Percentiles rank a stretch among this genome's conserved stretches.
Conservation (phyloP, 148 eudicot genomes). For the Camellia sinensis region DNA sequence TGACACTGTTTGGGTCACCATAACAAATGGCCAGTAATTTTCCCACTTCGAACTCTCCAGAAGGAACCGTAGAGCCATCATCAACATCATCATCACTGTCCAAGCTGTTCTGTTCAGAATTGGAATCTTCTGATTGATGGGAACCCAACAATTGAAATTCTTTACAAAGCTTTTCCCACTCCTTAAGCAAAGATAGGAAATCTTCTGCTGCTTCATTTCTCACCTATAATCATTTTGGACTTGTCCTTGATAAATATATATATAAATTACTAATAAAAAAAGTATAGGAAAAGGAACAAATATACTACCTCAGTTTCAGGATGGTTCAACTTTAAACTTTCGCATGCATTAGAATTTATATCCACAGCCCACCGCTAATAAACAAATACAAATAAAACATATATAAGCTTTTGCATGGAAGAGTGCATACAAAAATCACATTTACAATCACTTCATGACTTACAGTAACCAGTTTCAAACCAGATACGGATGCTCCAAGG, state of each 20-base stretch:
- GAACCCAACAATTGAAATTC: slow-evolving; percentile 17
- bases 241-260: not conserved
- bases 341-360: slow-evolving; percentile 31
- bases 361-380: slow-evolving; percentile 45
- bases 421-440: not conserved
- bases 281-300: not conserved
- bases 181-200: slow-evolving; percentile 28
- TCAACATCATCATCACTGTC: slow-evolving; percentile 12
- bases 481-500: slow-evolving; percentile 19
- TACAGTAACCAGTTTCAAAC: slow-evolving; percentile 28
- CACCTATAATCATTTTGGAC: slow-evolving; percentile 24
- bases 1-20: slow-evolving; percentile 27
- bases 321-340: slow-evolving; percentile 34
- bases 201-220: slow-evolving; percentile 40
- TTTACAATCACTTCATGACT: not conserved
- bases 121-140: not conserved
- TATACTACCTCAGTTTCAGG: slow-evolving; percentile 32
- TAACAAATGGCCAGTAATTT: slow-evolving; percentile 23
- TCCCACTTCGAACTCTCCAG: slow-evolving; percentile 28
- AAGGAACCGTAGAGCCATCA: not conserved
- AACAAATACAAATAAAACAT: not conserved
- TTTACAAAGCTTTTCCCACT: slow-evolving; percentile 35
- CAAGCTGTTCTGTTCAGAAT: not conserved
- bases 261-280: not conserved
- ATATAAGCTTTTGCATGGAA: not conserved